Conservation (phyloP, 805 yeast genomes). For the Yamadazyma scolyti region DNA sequence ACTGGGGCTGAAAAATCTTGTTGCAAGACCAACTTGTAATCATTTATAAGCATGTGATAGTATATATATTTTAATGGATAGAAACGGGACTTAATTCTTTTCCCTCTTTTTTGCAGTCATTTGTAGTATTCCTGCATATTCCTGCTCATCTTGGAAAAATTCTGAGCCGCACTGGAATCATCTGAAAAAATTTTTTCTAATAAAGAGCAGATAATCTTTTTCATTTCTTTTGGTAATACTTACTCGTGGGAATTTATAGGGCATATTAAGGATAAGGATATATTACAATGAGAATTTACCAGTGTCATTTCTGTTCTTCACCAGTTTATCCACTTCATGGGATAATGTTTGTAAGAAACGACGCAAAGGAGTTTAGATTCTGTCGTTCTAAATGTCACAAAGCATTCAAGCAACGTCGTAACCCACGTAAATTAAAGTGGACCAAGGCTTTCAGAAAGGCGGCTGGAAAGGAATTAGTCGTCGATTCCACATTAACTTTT, state of each 20-base stretch:
- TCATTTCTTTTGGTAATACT: no score
- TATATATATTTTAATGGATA: no score
- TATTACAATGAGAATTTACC: constrained; percentile 69
- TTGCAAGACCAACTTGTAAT: constrained; percentile 29
- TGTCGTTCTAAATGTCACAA: constrained; percentile 98
- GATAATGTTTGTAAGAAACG: constrained; percentile 96
- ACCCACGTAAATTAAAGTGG: constrained; percentile 97
- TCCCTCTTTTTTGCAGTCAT: no score
- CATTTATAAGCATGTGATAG: background rate
- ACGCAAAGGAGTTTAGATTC: constrained; percentile 95
- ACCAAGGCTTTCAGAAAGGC: constrained; percentile 98
- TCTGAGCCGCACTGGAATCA: no score
- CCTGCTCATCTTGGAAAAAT: no score
- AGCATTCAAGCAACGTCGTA: constrained; percentile 95
- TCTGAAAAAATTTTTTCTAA: no score
- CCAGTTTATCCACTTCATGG: constrained; percentile 88
- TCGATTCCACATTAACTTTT: constrained; percentile 92
- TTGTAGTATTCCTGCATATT: no score
- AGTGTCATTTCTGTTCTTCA: constrained; percentile 96
- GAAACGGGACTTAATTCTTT: background rate
- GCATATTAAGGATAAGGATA: no score
- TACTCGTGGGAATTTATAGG: no score
- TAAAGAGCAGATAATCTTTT: no score
- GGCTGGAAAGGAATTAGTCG: constrained; percentile 98
- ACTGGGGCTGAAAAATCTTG: constrained; percentile 22